These are phyloP conservation scores for Penicillium herquei DNA, from an alignment of 495 filamentous ascomycete genomes.

Conservation along the genomic window DNA sequence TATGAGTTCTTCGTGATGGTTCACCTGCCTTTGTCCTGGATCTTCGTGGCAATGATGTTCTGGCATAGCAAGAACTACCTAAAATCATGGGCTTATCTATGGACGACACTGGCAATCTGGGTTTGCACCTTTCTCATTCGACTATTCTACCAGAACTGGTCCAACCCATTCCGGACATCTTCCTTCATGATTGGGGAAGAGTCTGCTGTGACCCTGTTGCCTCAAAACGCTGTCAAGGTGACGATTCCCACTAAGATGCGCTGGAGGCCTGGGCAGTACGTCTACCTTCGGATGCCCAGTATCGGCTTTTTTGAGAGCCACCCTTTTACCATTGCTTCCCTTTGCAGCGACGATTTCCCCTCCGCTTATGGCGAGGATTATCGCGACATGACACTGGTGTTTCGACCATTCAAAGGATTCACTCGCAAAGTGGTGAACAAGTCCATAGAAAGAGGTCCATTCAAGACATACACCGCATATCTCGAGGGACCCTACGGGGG, in stretches of 20 bases:
- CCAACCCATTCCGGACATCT: slow-evolving; percentile 72
- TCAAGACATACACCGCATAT: slow-evolving; percentile 84
- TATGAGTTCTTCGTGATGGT: slow-evolving; percentile 84
- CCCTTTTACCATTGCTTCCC: slow-evolving; percentile 91
- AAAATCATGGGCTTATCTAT: slow-evolving; percentile 88
- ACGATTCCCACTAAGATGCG: slow-evolving; percentile 89
- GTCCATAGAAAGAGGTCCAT: slow-evolving; percentile 76
- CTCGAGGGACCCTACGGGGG: slow-evolving; percentile 94
- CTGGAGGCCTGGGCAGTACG: slow-evolving; percentile 92
- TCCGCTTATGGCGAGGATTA: slow-evolving; percentile 84
- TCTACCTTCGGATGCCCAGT: slow-evolving; percentile 90
- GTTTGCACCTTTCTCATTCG: slow-evolving; percentile 60
- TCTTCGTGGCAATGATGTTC: slow-evolving; percentile 83
- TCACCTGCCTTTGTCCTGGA: slow-evolving; percentile 77
- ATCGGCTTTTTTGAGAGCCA: slow-evolving; percentile 90
- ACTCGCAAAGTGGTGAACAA: slow-evolving; percentile 75
- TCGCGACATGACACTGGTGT: slow-evolving; percentile 84
- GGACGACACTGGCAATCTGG: slow-evolving; percentile 79
- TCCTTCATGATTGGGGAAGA: slow-evolving; percentile 81
- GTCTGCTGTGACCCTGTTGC: slow-evolving; percentile 79
- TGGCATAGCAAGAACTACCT: slow-evolving; percentile 96
- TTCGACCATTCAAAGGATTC: slow-evolving; percentile 87
- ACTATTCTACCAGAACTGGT: slow-evolving; percentile 81
- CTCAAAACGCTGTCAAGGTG: slow-evolving; percentile 88
- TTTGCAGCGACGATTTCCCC: slow-evolving; percentile 83